These are phyloP conservation scores for Cyclocybe cylindracea DNA, from an alignment of 768 basidiomycete genomes.

Conservation along the genomic window DNA sequence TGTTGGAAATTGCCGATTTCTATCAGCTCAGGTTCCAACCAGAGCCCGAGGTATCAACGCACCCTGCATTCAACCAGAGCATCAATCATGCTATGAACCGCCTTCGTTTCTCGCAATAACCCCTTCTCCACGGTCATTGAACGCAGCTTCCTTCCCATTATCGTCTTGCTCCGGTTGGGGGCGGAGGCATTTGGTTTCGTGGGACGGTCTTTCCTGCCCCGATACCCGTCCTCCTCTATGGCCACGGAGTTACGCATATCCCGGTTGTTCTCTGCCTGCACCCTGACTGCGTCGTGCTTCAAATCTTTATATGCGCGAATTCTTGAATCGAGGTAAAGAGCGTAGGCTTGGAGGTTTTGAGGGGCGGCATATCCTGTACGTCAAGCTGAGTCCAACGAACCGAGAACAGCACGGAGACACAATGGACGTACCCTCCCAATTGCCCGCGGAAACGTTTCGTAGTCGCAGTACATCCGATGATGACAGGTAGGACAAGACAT, in stretches of 20 bases:
- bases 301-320: conserved; percentile 88
- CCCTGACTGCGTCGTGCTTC: conserved; percentile 91
- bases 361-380: conserved; percentile 78
- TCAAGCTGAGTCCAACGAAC: background rate
- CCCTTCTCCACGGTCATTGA: conserved; percentile 97
- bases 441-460: conserved; percentile 76
- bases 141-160: conserved; percentile 81
- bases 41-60: conserved; percentile 27
- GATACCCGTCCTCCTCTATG: conserved; percentile 58
- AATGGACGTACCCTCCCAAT: conserved; percentile 77
- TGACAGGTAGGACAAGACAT: conserved; percentile 82
- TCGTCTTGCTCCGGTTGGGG: conserved; percentile 69
- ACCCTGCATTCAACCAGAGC: conserved; percentile 86
- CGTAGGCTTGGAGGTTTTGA: conserved; percentile 85
- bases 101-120: conserved; percentile 85
- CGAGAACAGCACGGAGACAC: background rate
- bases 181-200: conserved; percentile 30
- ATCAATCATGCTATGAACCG: conserved; percentile 90
- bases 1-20: conserved; percentile 25
- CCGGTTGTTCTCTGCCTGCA: conserved; percentile 92
- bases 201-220: conserved; percentile 31
- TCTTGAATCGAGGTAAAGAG: conserved; percentile 84
- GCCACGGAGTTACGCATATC: conserved; percentile 70
- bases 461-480: conserved; percentile 80
- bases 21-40: no score